These are phyloP conservation scores for Conoideocrella luteorostrata DNA, from an alignment of 2,329 filamentous ascomycete genomes.

Conservation along the genomic window DNA sequence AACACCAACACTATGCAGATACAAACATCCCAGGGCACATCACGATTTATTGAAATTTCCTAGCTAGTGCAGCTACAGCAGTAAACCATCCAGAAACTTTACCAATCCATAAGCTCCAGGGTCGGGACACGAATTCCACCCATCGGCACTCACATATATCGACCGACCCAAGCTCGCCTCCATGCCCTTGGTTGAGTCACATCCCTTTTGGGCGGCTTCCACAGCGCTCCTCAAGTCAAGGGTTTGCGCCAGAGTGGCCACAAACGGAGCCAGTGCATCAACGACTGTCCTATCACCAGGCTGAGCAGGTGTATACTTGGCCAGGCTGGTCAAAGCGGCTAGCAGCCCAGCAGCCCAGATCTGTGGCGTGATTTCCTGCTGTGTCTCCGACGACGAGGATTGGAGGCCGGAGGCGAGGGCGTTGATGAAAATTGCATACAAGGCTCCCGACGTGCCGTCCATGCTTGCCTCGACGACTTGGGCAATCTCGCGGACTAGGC, in stretches of 20 bases:
- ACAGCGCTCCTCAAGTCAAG: conserved; percentile 31
- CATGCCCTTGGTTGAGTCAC: conserved; percentile 66
- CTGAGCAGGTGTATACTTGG: conserved; percentile 57
- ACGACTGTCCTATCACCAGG: conserved; percentile 67
- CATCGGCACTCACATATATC: conserved; percentile 65
- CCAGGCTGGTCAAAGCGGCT: conserved; percentile 48
- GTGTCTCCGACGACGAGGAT: neutral
- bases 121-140: conserved; percentile 65
- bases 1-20: too few species aligned
- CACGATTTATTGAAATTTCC: too few species aligned
- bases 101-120: conserved; percentile 57
- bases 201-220: conserved; percentile 54
- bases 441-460: conserved; percentile 45
- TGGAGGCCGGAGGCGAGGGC: conserved; percentile 44
- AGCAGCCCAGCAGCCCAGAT: conserved; percentile 46
- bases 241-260: conserved; percentile 43
- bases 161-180: conserved; percentile 65
- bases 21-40: too few species aligned
- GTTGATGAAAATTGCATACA: conserved; percentile 61
- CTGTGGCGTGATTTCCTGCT: conserved; percentile 7
- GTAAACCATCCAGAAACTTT: conserved; percentile 54
- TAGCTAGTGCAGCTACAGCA: neutral
- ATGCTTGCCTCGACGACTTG: conserved; percentile 61
- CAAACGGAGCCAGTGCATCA: conserved; percentile 60
- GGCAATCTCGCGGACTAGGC: conserved; percentile 24